Base-by-base conservation (phyloP, 805 yeast species). In the Lipomyces sp. region DNA sequence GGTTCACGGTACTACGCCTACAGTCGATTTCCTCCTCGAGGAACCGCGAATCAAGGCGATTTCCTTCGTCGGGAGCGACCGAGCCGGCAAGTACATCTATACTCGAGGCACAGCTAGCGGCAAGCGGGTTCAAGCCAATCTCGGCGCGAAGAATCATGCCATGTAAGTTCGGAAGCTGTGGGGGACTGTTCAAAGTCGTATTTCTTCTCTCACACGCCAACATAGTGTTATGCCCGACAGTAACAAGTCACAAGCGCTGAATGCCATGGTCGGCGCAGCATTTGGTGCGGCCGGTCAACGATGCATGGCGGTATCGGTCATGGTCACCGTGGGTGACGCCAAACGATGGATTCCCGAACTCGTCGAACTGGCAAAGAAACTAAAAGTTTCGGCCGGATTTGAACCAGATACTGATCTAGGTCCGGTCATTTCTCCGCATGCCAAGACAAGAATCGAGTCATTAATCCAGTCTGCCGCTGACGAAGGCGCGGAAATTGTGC, bases 241-340 rank as follows among this genome's bases (percentile, higher is more conserved):
- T 57, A 85, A 87, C 78, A 85, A 86, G 77, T 77, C 80, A 68
- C 85, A 85, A 69, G 84, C 90, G 59, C 79, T 89, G 72, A 86
- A 85, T 75, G 87, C 90, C 63, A 79, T 89, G 58, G 86, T 82
- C 65, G 89, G 91, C 59, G 92, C 93, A 62, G 90, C 92, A 32
- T 89, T 89, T 77, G 92, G 93, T 39, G 92, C 93, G 60, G 92
- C 93, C 24, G 94, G 93, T 69, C 94, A 89, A 82, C 85, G 92
- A 75, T 89, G 94, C 79, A 86, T 89, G 90, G 90, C 91, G 10
- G 86, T 89, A 62, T 87, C 90, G 30, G 90, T 87, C 45, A 80
- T 89, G 69, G 90, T 89, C 60, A 84, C 90, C 24, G 92, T 89
- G 32, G 92, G 92, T 53, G 81, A 83, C 66, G 81, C 90, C 68